These are phyloP conservation scores for Saccharomyces jurei DNA, from an alignment of 805 yeast species.

Conservation along the genomic window DNA sequence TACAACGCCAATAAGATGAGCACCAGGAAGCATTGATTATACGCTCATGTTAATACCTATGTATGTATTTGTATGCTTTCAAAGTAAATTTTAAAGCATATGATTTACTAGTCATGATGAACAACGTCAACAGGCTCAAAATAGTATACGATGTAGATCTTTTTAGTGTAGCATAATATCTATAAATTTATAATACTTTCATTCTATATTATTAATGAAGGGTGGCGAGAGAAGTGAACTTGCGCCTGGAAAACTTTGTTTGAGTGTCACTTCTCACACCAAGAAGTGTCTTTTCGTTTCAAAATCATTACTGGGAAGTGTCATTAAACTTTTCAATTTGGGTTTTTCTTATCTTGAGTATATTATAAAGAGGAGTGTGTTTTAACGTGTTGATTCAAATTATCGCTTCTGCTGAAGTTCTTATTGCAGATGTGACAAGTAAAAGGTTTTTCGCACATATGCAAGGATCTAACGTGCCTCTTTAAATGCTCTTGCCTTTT, in stretches of 20 bases:
- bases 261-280: background rate
- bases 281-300: background rate
- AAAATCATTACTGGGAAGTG: background rate
- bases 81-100: background rate
- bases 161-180: background rate
- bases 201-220: background rate
- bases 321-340: conserved; percentile 3
- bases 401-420: conserved; percentile 60
- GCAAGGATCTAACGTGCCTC: conserved; percentile 66
- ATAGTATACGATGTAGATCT: background rate
- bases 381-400: conserved; percentile 57
- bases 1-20: background rate
- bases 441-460: conserved; percentile 65
- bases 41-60: background rate
- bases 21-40: background rate
- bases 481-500: conserved; percentile 72
- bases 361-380: conserved; percentile 35
- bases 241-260: background rate
- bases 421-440: conserved; percentile 54
- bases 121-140: background rate
- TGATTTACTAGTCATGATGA: background rate
- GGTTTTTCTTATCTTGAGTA: background rate
- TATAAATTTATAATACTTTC: background rate
- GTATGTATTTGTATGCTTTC: background rate
- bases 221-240: background rate